phyloP scores from a whole-genome alignment of 73 alveolate species.

The Blepharisma stoltei region DNA sequence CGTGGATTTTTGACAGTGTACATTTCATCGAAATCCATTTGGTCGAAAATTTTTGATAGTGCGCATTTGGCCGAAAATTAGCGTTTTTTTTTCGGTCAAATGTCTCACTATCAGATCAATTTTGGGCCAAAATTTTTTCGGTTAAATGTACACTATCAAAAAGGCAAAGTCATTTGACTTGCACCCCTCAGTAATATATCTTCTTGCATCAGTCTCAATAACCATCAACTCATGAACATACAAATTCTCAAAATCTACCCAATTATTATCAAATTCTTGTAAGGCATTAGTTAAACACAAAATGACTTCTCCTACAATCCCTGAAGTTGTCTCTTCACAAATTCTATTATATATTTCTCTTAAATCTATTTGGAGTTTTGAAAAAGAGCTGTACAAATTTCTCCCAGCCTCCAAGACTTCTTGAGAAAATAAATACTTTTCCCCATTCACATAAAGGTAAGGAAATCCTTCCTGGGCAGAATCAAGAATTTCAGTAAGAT shows the following conservation, averaged over 20 bases:
- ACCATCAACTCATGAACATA: constrained; percentile 93
- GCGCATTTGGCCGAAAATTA: too few species aligned
- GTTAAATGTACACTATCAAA: too few species aligned
- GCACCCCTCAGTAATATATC: constrained; percentile 86
- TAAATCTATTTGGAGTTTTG: constrained; percentile 61
- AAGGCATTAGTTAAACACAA: constrained; percentile 40
- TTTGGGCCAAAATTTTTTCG: too few species aligned
- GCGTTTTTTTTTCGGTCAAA: too few species aligned
- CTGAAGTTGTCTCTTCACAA: constrained; percentile 38
- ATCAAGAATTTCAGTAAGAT: constrained; percentile 94
- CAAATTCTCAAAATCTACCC: constrained; percentile 52
- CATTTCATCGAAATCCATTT: too few species aligned
- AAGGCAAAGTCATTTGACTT: too few species aligned
- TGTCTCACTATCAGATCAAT: too few species aligned
- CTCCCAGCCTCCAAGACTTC: constrained; percentile 92
- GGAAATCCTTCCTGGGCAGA: constrained; percentile 98
- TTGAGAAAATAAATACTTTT: constrained; percentile 85
- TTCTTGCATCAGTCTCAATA: constrained; percentile 92
- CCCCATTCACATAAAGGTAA: constrained; percentile 91
- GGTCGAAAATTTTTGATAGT: too few species aligned
- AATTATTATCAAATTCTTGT: constrained; percentile 42
- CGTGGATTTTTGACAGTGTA: too few species aligned
- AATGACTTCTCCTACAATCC: constrained; percentile 51
- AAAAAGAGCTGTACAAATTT: constrained; percentile 72
- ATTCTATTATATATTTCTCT: constrained; percentile 63